Percentiles rank a stretch among this genome's conserved stretches.
These are phyloP conservation scores for Westerdykella sp. DNA, from an alignment of 2,329 filamentous ascomycete genomes.

Conservation along the genomic window DNA sequence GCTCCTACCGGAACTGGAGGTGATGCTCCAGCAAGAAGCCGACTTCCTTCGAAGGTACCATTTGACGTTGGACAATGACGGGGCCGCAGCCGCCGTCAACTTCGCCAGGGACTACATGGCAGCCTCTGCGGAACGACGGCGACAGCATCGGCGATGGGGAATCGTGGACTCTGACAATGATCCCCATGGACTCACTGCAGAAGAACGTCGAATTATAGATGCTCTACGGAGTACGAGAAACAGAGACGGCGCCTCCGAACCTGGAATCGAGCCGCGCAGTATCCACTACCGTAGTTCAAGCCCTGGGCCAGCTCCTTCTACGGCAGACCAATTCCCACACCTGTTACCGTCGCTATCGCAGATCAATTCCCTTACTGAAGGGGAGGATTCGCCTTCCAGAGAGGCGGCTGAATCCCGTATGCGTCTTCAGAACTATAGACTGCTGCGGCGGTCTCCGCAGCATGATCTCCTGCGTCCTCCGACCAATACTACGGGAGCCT, in stretches of 20 bases:
- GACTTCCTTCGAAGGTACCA: constrained; percentile 42
- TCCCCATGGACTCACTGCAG: constrained; percentile 41
- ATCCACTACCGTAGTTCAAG: constrained; percentile 39
- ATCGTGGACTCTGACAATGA: constrained; percentile 40
- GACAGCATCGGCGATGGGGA: constrained; percentile 31
- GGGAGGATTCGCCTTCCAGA: too few species aligned
- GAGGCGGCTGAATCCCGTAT: too few species aligned
- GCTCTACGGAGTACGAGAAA: constrained; percentile 41
- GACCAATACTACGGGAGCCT: too few species aligned
- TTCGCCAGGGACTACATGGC: constrained; percentile 42
- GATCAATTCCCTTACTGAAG: too few species aligned
- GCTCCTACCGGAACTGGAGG: constrained; percentile 39
- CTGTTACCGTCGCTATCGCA: too few species aligned
- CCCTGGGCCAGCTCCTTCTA: constrained; percentile 8
- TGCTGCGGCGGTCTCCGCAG: too few species aligned
- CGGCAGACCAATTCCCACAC: constrained; percentile 3
- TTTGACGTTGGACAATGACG: constrained; percentile 34
- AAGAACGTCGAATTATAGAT: constrained; percentile 44
- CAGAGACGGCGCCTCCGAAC: constrained; percentile 38
- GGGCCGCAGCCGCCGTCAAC: constrained; percentile 33
- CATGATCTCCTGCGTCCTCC: too few species aligned
- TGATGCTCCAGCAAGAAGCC: constrained; percentile 45
- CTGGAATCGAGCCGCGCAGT: constrained; percentile 32
- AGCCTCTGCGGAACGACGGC: constrained; percentile 29
- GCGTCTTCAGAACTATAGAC: too few species aligned